A percentile compares a stretch with the other conserved stretches of the same genome.
Conservation (phyloP, 164 flowering plant species). For the Kingdonia uniflora region DNA sequence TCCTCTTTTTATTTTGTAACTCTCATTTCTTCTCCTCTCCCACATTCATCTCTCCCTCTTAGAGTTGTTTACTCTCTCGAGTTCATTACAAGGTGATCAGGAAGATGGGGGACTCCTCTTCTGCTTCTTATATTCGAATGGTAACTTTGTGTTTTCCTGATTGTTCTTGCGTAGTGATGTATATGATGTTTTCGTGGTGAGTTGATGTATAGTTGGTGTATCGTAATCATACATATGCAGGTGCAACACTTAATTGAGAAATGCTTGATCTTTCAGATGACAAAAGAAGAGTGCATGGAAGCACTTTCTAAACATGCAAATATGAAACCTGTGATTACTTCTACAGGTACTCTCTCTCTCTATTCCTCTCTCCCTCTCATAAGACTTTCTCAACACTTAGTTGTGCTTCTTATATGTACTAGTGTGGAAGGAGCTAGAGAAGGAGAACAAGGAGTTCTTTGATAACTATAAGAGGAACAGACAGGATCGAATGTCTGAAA, state of each 20-base stretch:
- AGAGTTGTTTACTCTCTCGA: neutral
- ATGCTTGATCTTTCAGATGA: conserved; percentile 73
- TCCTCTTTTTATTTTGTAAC: neutral
- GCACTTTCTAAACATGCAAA: conserved; percentile 79
- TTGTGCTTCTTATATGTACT: neutral
- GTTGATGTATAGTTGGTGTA: neutral
- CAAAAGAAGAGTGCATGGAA: conserved; percentile 79
- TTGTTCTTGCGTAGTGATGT: neutral
- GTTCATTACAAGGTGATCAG: too few species aligned
- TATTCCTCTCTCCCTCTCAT: neutral
- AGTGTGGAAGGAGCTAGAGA: conserved; percentile 94
- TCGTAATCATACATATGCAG: conserved; percentile 19
- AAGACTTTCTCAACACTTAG: too few species aligned
- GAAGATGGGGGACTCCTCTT: conserved; percentile 33
- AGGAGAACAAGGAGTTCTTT: conserved; percentile 84
- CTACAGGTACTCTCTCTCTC: conserved; percentile 37
- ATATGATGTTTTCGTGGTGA: neutral
- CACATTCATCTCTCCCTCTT: neutral
- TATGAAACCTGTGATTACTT: conserved; percentile 67
- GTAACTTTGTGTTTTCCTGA: conserved; percentile 10
- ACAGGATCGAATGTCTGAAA: conserved; percentile 25
- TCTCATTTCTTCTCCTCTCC: neutral
- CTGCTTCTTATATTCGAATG: conserved; percentile 47
- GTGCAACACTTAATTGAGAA: conserved; percentile 86
- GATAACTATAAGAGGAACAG: conserved; percentile 39